Evolutionary conservation across 805 yeast genomes (phyloP), one percentile per base, ranked within the genome.

Genomic region (Millerozyma acaciae): DNA sequence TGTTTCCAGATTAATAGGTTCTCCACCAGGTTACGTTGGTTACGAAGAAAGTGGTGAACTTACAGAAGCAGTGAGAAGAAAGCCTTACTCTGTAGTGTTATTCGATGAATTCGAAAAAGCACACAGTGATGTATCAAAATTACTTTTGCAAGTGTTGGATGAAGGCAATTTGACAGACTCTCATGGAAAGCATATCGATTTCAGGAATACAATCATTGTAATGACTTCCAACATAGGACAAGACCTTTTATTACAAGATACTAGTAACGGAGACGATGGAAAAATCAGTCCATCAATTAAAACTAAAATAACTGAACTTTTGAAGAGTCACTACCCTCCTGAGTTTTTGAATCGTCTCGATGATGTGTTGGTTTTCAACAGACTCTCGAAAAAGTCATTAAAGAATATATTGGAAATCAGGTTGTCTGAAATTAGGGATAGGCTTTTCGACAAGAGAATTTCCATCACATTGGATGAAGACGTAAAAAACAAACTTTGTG

Each of bases 51-150:
- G 88, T 54, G 98, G 98, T 32, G 97, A 93, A 60, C 69, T 93
- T 43, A 93, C 98, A 1, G 97, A 93, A 59, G 95, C 96, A 5
- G 94, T 93, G 7, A 76, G 96, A 53, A 75, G 97, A 50, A 89
- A 88, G 51, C 98, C 98, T 6, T 90, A 90, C 47, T 74, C 97
- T 1, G 96, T 90, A 17, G 83, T 90, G 2, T 63, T 90, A 37
- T 93, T 90, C 56, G 98, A 90, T 60, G 98, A 90, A 63, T 86
- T 90, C 58, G 98, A 90, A 51, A 90, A 90, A 60, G 97, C 98
- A 0, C 97, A 93, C 57, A 83, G 88, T 2, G 98, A 90, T 60
- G 83, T 90, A n/a, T 80, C 95, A 19, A 93, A 93, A 60, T 70
- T 90, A 25, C 66, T 90, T 30, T 65, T 90, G 39, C 98, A 93